Percentiles rank a stretch among this genome's conserved stretches.
Conservation (phyloP, 2,329 filamentous ascomycete genomes). For the Fusarium udum region DNA sequence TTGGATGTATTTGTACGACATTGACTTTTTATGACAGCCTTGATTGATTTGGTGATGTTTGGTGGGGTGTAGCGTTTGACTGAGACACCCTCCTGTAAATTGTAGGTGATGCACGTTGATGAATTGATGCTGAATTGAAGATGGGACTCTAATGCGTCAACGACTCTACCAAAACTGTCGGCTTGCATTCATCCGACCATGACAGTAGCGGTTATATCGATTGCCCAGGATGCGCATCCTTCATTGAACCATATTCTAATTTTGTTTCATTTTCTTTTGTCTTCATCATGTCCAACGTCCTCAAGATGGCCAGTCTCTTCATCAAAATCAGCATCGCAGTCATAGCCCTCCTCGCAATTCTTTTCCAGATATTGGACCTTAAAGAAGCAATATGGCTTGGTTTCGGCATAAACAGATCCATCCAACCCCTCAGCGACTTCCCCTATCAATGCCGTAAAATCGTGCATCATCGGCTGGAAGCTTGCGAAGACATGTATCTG, state of each 20-base stretch:
- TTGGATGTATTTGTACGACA: conserved; percentile 4
- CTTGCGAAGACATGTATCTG: conserved; percentile 43
- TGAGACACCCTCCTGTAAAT: not conserved
- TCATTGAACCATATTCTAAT: not conserved
- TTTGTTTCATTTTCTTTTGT: not conserved
- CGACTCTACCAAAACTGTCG: not conserved
- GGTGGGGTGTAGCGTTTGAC: not conserved
- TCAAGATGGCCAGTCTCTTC: conserved; percentile 9
- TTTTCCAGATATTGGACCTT: conserved; percentile 40
- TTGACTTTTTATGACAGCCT: conserved; percentile 4
- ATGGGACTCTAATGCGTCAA: not conserved
- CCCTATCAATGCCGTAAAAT: conserved; percentile 42
- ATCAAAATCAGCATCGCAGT: conserved; percentile 30
- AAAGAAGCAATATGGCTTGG: conserved; percentile 38
- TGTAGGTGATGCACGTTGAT: not conserved
- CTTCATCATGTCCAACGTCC: rapidly evolving
- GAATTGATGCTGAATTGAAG: not conserved
- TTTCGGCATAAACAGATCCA: conserved; percentile 30
- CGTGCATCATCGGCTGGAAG: conserved; percentile 23
- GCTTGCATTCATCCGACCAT: not conserved
- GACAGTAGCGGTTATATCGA: not conserved
- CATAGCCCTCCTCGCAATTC: conserved; percentile 11
- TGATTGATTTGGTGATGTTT: not conserved
- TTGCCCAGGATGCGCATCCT: not conserved
- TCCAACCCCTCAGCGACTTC: conserved; percentile 37